These are phyloP conservation scores for Oryza glumipatula DNA, from an alignment of 176 grass and related monocot genomes.

Conservation along the genomic window DNA sequence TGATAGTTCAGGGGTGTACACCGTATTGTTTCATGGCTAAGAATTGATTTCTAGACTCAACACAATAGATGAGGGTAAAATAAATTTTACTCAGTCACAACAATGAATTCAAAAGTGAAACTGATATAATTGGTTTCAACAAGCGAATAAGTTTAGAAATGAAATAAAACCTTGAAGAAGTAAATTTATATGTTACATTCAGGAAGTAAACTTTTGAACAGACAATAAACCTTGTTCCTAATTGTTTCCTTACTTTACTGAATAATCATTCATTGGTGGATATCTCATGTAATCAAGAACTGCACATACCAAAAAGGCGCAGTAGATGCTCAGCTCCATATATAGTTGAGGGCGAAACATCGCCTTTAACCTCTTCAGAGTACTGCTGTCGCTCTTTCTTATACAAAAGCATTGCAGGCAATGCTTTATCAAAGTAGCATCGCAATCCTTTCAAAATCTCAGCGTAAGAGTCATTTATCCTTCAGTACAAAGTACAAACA, in stretches of 20 bases:
- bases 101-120: neutral
- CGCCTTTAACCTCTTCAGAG: constrained; percentile 64
- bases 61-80: too few species aligned
- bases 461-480: constrained; percentile 80
- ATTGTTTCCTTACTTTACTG: too few species aligned
- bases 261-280: too few species aligned
- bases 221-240: too few species aligned
- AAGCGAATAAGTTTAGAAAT: neutral
- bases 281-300: constrained; percentile 34
- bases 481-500: constrained; percentile 34
- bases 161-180: neutral
- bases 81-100: too few species aligned
- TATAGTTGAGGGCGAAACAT: constrained; percentile 72
- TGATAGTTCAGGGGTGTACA: too few species aligned
- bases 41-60: too few species aligned
- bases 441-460: constrained; percentile 93
- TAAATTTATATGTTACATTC: neutral
- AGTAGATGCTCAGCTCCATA: constrained; percentile 98
- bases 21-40: too few species aligned
- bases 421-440: constrained; percentile 97
- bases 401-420: constrained; percentile 93
- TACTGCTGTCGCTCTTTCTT: constrained; percentile 88
- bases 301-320: constrained; percentile 89
- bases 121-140: neutral
- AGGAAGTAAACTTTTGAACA: too few species aligned